Evolutionary conservation across 1,284 basidiomycete genomes (phyloP), one percentile per base, ranked within the genome.

Genomic region (Rhodotorula sp.): DNA sequence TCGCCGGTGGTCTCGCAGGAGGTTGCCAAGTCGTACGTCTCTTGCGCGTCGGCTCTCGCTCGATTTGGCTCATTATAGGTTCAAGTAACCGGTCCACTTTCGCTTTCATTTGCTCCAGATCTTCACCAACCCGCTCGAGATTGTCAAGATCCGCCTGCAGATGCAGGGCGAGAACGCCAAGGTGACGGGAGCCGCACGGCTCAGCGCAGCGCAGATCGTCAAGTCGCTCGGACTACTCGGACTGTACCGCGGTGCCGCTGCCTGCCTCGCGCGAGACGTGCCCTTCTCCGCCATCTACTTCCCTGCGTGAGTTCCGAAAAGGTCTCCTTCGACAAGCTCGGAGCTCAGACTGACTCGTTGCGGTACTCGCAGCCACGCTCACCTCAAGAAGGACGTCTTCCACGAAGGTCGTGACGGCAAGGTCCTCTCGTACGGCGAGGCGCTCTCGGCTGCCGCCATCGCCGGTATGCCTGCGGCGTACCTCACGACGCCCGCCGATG

Each of bases 71-170:
- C 10, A 24, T 8, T 5, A 14, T 26, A 17, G 6, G 0, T 18
- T 24, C 14, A 57, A 26, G n/a, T 45, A 26, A 17, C 22, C 22
- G 4, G 2, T 48, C 12, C 24, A 30, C 8, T 59, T 4, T 56
- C 14, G 42, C 46, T 10, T 4, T 10, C 53, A 24, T 18, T 14
- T 10, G 7, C 30, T 48, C 29, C 66, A 77, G 76, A 61, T 75
- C 59, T 75, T 75, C 58, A 75, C 74, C 29, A 75, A 75, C 62
- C 73, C 68, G 53, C 72, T 76, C 66, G 75, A 75, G 81, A 93
- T 91, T 80, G 91, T 93, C 73, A 98, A 99, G 85, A 99, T 99
- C 79, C 91, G 95, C 68, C 83, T 99, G 57, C 96, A 99, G 81
- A 85, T 99, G 66, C 94, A 95, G 81, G 95, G 96, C 57, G 95